These are phyloP conservation scores for Cladophialophora chaetospira DNA, from an alignment of 2,329 filamentous ascomycete genomes.

Conservation along the genomic window DNA sequence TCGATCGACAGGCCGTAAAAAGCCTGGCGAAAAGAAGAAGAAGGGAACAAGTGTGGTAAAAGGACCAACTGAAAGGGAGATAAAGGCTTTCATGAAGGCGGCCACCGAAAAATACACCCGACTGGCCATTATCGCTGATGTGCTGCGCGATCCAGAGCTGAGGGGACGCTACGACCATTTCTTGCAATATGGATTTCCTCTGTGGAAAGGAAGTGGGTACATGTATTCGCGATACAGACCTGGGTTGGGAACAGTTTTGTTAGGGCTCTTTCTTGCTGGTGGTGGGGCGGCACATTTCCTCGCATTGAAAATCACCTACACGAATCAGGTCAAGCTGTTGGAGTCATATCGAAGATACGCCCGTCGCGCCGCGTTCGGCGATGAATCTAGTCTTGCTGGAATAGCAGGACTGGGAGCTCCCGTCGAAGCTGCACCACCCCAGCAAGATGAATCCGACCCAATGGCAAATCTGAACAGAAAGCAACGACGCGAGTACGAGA, in stretches of 20 bases:
- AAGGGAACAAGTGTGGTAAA: constrained; percentile 68
- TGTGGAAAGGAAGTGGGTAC: constrained; percentile 96
- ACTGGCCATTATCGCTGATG: constrained; percentile 79
- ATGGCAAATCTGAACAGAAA: constrained; percentile 72
- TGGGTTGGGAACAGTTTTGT: constrained; percentile 79
- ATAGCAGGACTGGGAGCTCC: constrained; percentile 66
- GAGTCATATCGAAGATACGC: constrained; percentile 90
- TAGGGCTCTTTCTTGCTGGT: constrained; percentile 77
- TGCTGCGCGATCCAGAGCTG: constrained; percentile 73
- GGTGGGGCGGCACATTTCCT: constrained; percentile 88
- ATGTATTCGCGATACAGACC: constrained; percentile 91
- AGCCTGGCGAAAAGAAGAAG: constrained; percentile 56
- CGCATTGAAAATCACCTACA: constrained; percentile 82
- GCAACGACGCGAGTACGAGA: constrained; percentile 86
- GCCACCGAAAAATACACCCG: constrained; percentile 82
- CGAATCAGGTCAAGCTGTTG: constrained; percentile 86
- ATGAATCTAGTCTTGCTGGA: constrained; percentile 65
- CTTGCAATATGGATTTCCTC: constrained; percentile 86
- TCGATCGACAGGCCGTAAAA: constrained; percentile 59
- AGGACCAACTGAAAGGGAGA: constrained; percentile 70
- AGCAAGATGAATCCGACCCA: constrained; percentile 49
- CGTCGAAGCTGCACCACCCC: constrained; percentile 37
- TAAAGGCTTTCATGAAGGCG: constrained; percentile 75
- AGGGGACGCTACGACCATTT: constrained; percentile 94
- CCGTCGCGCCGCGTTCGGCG: constrained; percentile 84